phyloP scores from a whole-genome alignment of 306 rosid genomes.

The Delonix regia region DNA sequence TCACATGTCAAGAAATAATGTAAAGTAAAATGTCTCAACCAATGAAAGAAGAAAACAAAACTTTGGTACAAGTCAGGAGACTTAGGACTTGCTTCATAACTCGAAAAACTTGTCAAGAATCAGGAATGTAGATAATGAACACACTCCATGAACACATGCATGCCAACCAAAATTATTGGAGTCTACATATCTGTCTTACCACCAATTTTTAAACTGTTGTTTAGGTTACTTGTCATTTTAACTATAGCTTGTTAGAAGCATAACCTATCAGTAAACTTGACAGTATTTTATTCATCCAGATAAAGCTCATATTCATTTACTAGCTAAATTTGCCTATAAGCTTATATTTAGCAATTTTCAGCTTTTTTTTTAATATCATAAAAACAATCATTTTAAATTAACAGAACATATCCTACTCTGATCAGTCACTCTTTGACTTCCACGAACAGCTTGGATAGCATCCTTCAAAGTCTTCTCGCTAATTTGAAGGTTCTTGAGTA shows the following conservation, averaged over 20 bases:
- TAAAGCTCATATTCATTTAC: constrained; percentile 10
- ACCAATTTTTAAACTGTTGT: background rate
- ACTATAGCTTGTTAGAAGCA: constrained; percentile 18
- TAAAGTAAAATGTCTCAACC: background rate
- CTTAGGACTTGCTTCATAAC: background rate
- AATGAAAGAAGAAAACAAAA: background rate
- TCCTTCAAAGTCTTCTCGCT: constrained; percentile 78
- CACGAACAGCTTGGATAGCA: constrained; percentile 82
- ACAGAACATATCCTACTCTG: constrained; percentile 58
- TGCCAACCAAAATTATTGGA: constrained; percentile 21
- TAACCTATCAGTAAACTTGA: background rate
- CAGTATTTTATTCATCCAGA: background rate
- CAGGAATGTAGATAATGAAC: constrained; percentile 11
- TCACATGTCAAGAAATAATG: constrained; percentile 7
- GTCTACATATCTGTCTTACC: background rate
- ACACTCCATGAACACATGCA: constrained; percentile 2
- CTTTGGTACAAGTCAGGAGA: background rate
- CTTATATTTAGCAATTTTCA: constrained; percentile 7
- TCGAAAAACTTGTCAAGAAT: constrained; percentile 25
- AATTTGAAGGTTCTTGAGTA: constrained; percentile 75
- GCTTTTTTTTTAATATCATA: constrained; percentile 16
- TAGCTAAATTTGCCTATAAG: constrained; percentile 4
- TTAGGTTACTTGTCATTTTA: constrained; percentile 16
- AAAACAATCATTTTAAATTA: constrained; percentile 11
- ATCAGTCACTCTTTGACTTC: constrained; percentile 90